phyloP scores from a whole-genome alignment of 225 moss, liverwort and hornwort species.

The Physcomitrellopsis africana region DNA sequence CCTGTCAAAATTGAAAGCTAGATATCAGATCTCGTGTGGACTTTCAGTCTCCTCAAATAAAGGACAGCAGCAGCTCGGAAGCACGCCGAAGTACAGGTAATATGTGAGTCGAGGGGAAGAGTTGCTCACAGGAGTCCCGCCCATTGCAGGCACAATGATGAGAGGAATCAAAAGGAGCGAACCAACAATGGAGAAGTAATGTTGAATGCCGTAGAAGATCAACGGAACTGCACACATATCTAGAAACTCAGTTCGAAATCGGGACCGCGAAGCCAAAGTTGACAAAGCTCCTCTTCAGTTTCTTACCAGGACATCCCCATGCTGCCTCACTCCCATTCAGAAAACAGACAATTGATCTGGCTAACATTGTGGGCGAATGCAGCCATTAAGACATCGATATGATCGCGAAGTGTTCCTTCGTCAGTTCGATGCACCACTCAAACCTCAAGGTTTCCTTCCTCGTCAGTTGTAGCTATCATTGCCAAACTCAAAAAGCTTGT shows the following conservation, averaged over 20 bases:
- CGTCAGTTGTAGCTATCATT: too few relatives aligned
- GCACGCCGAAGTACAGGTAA: neutral
- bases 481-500: too few relatives aligned
- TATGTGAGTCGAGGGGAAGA: neutral
- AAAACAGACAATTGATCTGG: too few relatives aligned
- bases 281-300: too few relatives aligned
- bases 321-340: too few relatives aligned
- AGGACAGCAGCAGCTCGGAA: neutral
- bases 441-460: neutral
- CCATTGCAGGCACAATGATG: slow-evolving; percentile 89
- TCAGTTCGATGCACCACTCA: neutral
- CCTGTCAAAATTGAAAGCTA: slow-evolving; percentile 41
- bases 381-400: too few relatives aligned
- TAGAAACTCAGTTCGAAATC: neutral
- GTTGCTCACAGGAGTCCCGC: slow-evolving; percentile 70
- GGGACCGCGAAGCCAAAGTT: neutral
- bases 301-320: too few relatives aligned
- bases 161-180: slow-evolving; percentile 89
- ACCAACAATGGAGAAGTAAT: slow-evolving; percentile 85
- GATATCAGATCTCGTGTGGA: neutral
- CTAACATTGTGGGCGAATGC: too few relatives aligned
- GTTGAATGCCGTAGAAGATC: slow-evolving; percentile 77
- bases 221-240: slow-evolving; percentile 70
- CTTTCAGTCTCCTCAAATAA: too few relatives aligned
- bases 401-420: too few relatives aligned